These are phyloP conservation scores for Tuber magnatum DNA, from an alignment of 495 filamentous ascomycete species.

Conservation along the genomic window DNA sequence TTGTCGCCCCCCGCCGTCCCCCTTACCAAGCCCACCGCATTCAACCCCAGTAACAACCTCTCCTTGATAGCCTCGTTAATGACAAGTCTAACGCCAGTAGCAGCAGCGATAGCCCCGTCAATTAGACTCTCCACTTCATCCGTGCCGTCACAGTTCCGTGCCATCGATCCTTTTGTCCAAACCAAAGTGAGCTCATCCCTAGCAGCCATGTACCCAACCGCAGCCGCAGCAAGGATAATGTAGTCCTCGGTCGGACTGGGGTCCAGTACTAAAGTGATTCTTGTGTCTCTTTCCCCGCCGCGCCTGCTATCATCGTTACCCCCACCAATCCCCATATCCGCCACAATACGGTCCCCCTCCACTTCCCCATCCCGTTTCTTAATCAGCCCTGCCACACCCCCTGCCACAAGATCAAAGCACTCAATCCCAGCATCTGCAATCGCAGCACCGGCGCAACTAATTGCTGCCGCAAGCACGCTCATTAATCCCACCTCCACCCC, in stretches of 20 bases:
- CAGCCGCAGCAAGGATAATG: constrained; percentile 72
- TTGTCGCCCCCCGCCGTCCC: neutral
- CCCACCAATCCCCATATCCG: constrained; percentile 29
- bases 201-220: constrained; percentile 79
- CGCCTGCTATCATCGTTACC: neutral
- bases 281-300: constrained; percentile 28
- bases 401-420: constrained; percentile 82
- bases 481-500: constrained; percentile 70
- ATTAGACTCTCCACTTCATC: constrained; percentile 48
- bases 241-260: constrained; percentile 64
- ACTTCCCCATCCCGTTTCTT: constrained; percentile 42
- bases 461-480: constrained; percentile 83
- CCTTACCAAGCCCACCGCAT: neutral
- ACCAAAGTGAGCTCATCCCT: constrained; percentile 89
- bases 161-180: constrained; percentile 78
- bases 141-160: constrained; percentile 32
- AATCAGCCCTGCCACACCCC: constrained; percentile 72
- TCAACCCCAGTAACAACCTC: constrained; percentile 16
- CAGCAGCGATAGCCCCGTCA: constrained; percentile 43
- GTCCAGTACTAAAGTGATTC: constrained; percentile 62
- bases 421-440: constrained; percentile 94
- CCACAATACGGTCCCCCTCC: neutral
- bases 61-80: constrained; percentile 40
- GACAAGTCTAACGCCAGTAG: constrained; percentile 28
- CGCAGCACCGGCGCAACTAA: constrained; percentile 91